Evolutionary conservation across 805 yeast genomes (phyloP), one percentile per base, ranked within the genome.

Genomic region (Komagataella kurtzmanii): DNA sequence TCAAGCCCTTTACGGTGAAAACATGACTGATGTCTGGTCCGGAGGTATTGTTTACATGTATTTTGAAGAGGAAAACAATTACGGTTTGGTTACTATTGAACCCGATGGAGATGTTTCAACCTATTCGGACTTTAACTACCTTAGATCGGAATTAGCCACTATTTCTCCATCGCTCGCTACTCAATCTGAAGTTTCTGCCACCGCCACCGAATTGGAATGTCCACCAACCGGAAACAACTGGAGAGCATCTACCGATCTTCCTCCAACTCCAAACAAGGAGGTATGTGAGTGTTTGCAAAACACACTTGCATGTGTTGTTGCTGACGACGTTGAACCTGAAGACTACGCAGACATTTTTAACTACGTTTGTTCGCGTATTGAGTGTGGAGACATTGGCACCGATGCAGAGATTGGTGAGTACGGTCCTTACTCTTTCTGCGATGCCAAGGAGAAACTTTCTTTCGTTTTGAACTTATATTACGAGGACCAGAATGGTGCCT

Each of bases 21-120:
- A 85, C 24, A 88, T 88, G 96, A 83, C 93, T 49, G 85, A 79
- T 61, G 90, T 88, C 50, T 88, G 95, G 93, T 86, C 95, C 46
- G 96, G 96, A 64, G 96, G 96, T 68, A 85, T 88, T 59, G 91
- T 86, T 51, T 88, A 88, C 76, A 86, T 86, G 93, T 88, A 86
- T 71, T 85, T 83, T 65, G 80, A 88, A 72, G 96, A 88, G 69
- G 81, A 68, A 48, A 88, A 88, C 69, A 66, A 85, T 58, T 88
- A 87, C 64, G 96, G 96, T 55, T 75, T 88, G 55, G 95, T 88
- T 23, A 61, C 81, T 36, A 69, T 84, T 49, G 61, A 60, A 23
- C 68, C 69, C 47, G 75, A 69, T 60, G 40, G 40, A 30, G 59
- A 57, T 49, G 88, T 85, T 51, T 67, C 73, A 21, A 85, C 90